Conservation (phyloP, 2,329 filamentous ascomycete species). For the Aspergillus sp. region DNA sequence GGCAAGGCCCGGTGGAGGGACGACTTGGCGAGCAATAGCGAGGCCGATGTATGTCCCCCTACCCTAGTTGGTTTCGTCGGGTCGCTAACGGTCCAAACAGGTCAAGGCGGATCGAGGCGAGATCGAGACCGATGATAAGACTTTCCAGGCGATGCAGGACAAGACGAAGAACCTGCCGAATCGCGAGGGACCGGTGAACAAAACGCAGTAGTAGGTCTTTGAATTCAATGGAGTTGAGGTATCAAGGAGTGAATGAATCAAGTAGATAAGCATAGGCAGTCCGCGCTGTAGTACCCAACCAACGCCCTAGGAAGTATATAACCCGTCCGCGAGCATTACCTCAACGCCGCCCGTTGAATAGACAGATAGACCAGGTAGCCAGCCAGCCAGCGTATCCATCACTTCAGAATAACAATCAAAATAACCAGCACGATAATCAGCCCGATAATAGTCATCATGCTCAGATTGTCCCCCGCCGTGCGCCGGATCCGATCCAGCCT, state of each 20-base stretch:
- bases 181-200: conserved; percentile 29
- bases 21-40: conserved; percentile 67
- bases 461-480: conserved; percentile 75
- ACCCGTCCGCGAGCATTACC: background rate
- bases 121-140: conserved; percentile 30
- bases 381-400: background rate
- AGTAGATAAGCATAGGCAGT: background rate
- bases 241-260: background rate
- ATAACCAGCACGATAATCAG: conserved; percentile 75
- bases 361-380: background rate
- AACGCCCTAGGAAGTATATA: no score
- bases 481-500: conserved; percentile 62
- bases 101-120: conserved; percentile 53
- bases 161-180: conserved; percentile 43
- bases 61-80: background rate
- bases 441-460: conserved; percentile 70
- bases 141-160: conserved; percentile 47
- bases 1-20: conserved; percentile 68
- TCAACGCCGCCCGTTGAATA: background rate
- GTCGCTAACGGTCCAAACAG: conserved; percentile 14
- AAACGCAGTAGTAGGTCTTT: conserved; percentile 5
- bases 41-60: conserved; percentile 40
- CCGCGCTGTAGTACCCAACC: no score
- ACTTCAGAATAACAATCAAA: conserved; percentile 72
- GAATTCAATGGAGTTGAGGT: conserved; percentile 4